These are phyloP conservation scores for Chalciporus sphaerocephalus DNA, from an alignment of 768 basidiomycete genomes.

Conservation along the genomic window DNA sequence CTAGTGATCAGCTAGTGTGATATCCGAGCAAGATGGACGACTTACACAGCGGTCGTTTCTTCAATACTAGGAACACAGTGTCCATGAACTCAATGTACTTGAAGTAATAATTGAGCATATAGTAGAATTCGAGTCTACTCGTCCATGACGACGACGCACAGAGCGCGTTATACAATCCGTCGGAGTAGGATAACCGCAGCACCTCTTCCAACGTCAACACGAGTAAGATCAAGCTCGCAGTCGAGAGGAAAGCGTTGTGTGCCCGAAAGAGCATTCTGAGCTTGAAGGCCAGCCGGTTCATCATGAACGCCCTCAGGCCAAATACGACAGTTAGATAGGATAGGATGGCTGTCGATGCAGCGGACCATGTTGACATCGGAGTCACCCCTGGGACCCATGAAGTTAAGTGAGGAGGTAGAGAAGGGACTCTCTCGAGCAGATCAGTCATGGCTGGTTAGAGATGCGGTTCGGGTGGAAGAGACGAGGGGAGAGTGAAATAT, in stretches of 20 bases:
- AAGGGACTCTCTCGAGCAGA: neutral
- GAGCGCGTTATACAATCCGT: conserved; percentile 70
- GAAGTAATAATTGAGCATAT: conserved; percentile 97
- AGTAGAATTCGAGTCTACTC: conserved; percentile 83
- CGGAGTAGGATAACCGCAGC: conserved; percentile 61
- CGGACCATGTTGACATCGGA: conserved; percentile 71
- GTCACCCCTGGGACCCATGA: conserved; percentile 71
- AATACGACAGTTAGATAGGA: conserved; percentile 85
- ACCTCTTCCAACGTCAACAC: conserved; percentile 83
- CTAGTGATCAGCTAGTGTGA: too few relatives aligned
- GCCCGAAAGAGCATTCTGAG: conserved; percentile 74
- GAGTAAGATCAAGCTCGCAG: conserved; percentile 75
- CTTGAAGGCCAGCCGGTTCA: conserved; percentile 60
- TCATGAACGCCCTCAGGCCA: conserved; percentile 77
- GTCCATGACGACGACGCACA: conserved; percentile 80
- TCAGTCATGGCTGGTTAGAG: conserved; percentile 6
- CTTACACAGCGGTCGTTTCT: conserved; percentile 93
- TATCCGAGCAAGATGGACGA: conserved; percentile 6
- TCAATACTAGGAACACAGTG: conserved; percentile 92
- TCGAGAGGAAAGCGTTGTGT: conserved; percentile 83
- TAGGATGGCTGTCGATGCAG: conserved; percentile 63
- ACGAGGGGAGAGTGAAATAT: neutral
- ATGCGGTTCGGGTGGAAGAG: neutral
- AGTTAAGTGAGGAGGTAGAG: conserved; percentile 49
- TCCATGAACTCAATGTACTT: conserved; percentile 94